Base-by-base conservation (phyloP, 2,329 filamentous ascomycete genomes). In the Mollisia scopiformis region DNA sequence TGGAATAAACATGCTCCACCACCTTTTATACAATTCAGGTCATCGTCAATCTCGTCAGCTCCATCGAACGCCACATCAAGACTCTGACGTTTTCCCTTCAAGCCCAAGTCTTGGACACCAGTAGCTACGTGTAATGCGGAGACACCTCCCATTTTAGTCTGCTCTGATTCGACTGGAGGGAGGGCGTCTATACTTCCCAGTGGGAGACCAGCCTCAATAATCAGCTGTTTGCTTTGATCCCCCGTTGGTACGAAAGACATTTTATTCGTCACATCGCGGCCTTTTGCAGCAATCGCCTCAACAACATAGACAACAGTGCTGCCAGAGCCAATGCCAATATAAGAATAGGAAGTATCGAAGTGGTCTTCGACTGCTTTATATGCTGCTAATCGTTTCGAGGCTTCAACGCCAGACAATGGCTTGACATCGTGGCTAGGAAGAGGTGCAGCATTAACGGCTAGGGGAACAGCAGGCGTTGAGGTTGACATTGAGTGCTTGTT, bases 1-100 rank as follows among this genome's bases (percentile, higher is more conserved):
- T 98, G 95, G 80, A 97, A 96, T 59, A 98, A 79, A 77, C 95
- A 99, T n/a, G 93, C 95, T 61, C 95, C 95, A 53, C 95, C 95
- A 57, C 95, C 95, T 80, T 98, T 98, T 80, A 99, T 98, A 73
- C 94, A 92, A 77, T 98, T 99, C 62, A 99, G 79, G 55, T 96
- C 91, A 50, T 92, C 88, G 74, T 99, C 95, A 31, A 99, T 93
- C 80, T 99, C 95, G 75, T 99, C 95, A 3, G 95, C 95, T 57
- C 95, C 95, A 73, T 99, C 95, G 74, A 99, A 99, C 53, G 91
- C 91, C 19, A 98, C 90, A 71, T 98, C 94, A 28, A 99, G 83
- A 73, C 88, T 77, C 61, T 77, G 72, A 49, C 78, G 67, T 60
- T 73, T 74, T 50, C 73, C 73, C 41, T 71, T 75, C 39, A 74